phyloP scores from a whole-genome alignment of 371 early-diverging fungal genomes.

The Phascolomyces articulosus region DNA sequence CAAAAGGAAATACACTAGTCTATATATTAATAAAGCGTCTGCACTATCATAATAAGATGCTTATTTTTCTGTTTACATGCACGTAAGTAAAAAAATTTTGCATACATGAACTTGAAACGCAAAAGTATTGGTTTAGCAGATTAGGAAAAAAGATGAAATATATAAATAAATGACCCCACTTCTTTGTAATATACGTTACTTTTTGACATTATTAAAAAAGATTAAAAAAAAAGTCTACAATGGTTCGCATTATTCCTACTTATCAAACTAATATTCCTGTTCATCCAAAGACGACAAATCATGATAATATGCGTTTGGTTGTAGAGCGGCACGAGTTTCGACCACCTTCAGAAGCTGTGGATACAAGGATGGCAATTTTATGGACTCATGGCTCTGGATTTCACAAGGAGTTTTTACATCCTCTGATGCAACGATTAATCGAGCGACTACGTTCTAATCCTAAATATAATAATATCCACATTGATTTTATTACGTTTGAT shows the following conservation, averaged over 20 bases:
- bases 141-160: too few relatives aligned
- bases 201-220: too few relatives aligned
- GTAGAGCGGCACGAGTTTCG: neutral
- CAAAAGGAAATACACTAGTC: too few relatives aligned
- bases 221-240: neutral
- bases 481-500: neutral
- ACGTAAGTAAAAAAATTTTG: too few relatives aligned
- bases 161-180: too few relatives aligned
- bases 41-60: too few relatives aligned
- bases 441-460: neutral
- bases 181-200: too few relatives aligned
- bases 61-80: too few relatives aligned
- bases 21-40: too few relatives aligned
- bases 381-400: neutral
- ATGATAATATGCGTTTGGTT: neutral
- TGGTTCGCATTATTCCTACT: neutral
- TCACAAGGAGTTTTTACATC: neutral
- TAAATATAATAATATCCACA: neutral
- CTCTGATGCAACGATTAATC: neutral
- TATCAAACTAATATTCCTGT: neutral
- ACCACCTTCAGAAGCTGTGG: neutral
- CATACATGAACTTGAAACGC: too few relatives aligned
- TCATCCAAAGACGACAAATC: neutral
- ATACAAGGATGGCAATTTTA: neutral
- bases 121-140: too few relatives aligned